Evolutionary conservation across 441 rosid species (phyloP).

Genomic region (Sinapis alba): DNA sequence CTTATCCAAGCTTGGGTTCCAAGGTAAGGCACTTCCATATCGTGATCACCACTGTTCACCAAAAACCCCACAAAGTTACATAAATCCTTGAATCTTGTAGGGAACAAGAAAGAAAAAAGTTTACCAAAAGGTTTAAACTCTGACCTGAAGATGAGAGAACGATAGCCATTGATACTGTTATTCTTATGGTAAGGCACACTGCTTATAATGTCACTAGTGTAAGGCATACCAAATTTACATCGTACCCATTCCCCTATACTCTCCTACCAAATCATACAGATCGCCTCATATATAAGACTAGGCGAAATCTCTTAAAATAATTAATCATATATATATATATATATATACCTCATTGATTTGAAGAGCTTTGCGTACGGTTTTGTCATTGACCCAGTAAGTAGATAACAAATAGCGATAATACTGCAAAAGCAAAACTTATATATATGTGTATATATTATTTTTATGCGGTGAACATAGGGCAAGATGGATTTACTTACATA

Average conservation of each 20-base stretch:
- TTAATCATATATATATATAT: not conserved
- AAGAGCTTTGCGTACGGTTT: constrained; percentile 54
- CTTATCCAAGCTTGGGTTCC: constrained; percentile 27
- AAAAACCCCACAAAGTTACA: not conserved
- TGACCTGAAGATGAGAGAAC: constrained; percentile 41
- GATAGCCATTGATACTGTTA: constrained; percentile 43
- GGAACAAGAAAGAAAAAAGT: not conserved
- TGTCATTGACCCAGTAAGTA: constrained; percentile 52
- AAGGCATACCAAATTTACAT: not conserved
- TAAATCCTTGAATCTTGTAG: not conserved
- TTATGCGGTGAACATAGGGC: not conserved
- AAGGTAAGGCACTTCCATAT: not conserved
- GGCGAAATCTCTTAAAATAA: not conserved
- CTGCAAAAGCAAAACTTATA: constrained; percentile 29
- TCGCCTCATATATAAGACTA: not conserved
- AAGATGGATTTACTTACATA: constrained; percentile 15
- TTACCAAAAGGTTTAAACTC: not conserved
- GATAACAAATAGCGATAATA: constrained; percentile 40
- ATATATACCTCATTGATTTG: constrained; percentile 8
- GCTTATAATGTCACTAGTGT: not conserved
- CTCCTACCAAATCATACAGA: not conserved
- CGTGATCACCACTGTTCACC: constrained; percentile 55
- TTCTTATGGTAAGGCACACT: constrained; percentile 26
- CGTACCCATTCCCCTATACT: constrained; percentile 8
- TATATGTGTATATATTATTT: not conserved